phyloP scores from a whole-genome alignment of 192 early-diverging fungal genomes.

The Irineochytrium annulatum region DNA sequence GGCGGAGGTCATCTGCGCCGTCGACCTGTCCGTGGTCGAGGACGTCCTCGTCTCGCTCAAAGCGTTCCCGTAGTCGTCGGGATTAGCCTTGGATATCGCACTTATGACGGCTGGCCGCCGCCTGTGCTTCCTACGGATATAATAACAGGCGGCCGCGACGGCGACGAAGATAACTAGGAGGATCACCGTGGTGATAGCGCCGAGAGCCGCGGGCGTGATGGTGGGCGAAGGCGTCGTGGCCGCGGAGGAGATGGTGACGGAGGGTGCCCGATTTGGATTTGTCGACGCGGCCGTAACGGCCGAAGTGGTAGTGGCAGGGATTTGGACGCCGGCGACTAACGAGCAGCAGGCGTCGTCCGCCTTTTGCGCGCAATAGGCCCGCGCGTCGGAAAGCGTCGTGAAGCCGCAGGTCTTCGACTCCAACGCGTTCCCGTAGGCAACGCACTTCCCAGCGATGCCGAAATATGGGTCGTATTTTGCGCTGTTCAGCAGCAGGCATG shows the following conservation, averaged over 20 bases:
- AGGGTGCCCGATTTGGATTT: too few species aligned
- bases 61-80: not conserved
- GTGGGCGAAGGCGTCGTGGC: not conserved
- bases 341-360: not conserved
- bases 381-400: too few species aligned
- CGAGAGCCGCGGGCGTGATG: not conserved
- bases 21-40: too few species aligned
- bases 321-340: not conserved
- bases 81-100: not conserved
- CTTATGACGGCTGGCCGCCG: not conserved
- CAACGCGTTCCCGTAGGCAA: too few species aligned
- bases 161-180: too few species aligned
- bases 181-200: not conserved
- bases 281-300: not conserved
- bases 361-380: not conserved
- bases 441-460: too few species aligned
- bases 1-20: too few species aligned
- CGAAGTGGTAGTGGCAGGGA: not conserved
- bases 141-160: not conserved
- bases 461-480: too few species aligned
- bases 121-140: not conserved
- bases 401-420: too few species aligned
- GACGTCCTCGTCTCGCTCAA: too few species aligned
- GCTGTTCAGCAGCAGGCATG: too few species aligned
- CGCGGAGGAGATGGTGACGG: not conserved